Percentiles rank a stretch among this genome's conserved stretches.
These are phyloP conservation scores for Pseudogymnoascus sp. DNA, from an alignment of 2,329 filamentous ascomycete species.

Conservation along the genomic window DNA sequence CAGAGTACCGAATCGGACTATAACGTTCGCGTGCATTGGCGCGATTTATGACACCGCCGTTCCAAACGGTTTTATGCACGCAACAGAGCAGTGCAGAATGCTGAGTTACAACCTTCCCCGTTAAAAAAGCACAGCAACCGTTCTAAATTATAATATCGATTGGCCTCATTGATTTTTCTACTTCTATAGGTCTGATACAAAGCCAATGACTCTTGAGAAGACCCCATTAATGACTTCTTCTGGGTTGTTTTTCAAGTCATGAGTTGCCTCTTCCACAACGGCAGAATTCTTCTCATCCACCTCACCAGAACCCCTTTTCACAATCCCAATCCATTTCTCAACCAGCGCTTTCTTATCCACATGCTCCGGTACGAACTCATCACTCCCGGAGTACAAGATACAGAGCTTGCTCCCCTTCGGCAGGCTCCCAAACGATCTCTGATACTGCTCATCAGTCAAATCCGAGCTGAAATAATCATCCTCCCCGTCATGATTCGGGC, in stretches of 20 bases:
- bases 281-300: conserved; percentile 42
- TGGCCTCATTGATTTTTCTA: not conserved
- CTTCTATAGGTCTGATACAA: conserved; percentile 5
- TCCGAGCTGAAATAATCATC: conserved; percentile 66
- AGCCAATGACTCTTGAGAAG: not conserved
- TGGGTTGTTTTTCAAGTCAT: conserved; percentile 36
- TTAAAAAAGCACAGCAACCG: not conserved
- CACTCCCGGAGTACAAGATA: conserved; percentile 41
- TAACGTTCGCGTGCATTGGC: not conserved
- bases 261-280: conserved; percentile 40
- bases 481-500: conserved; percentile 45
- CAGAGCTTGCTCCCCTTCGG: conserved; percentile 34
- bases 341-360: conserved; percentile 43
- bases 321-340: conserved; percentile 38
- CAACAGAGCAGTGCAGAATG: not conserved
- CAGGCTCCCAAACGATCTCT: conserved; percentile 48
- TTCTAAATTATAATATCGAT: not conserved
- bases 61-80: not conserved
- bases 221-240: not conserved
- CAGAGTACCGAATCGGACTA: not conserved
- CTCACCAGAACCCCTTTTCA: conserved; percentile 34
- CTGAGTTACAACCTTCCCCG: not conserved
- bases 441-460: conserved; percentile 42
- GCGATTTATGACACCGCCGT: not conserved
- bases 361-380: conserved; percentile 40